phyloP scores from a whole-genome alignment of 371 early-diverging fungal genomes.

The Mortierella sp. region DNA sequence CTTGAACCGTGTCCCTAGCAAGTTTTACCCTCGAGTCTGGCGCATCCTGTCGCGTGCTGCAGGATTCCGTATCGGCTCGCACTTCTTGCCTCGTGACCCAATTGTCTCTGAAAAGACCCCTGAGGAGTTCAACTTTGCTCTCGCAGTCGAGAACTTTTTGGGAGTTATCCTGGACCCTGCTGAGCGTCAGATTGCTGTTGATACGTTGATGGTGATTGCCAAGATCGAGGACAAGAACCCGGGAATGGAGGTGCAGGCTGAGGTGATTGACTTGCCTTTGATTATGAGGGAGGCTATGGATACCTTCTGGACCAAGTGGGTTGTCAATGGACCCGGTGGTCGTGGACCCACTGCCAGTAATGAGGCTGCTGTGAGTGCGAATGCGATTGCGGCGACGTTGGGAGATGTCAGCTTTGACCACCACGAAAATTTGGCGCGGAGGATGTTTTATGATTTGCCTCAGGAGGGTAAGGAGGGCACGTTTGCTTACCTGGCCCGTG shows the following conservation, averaged over 20 bases:
- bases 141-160: constrained; percentile 83
- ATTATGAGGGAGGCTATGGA: constrained; percentile 78
- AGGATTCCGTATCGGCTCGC: constrained; percentile 70
- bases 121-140: constrained; percentile 86
- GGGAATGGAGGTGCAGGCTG: constrained; percentile 66
- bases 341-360: constrained; percentile 11
- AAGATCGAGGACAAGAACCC: constrained; percentile 77
- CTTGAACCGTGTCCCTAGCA: constrained; percentile 82
- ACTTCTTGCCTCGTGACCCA: constrained; percentile 82
- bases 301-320: constrained; percentile 81
- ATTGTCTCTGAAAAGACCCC: constrained; percentile 90
- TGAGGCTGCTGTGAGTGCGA: not conserved
- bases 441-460: constrained; percentile 87
- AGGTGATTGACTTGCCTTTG: constrained; percentile 68
- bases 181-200: constrained; percentile 87
- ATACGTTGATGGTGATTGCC: constrained; percentile 77
- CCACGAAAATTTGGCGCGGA: constrained; percentile 75
- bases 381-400: not conserved
- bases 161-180: constrained; percentile 84
- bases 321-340: constrained; percentile 59
- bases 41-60: constrained; percentile 73
- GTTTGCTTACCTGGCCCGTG: constrained; percentile 71
- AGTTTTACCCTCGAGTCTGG: constrained; percentile 89
- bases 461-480: constrained; percentile 79
- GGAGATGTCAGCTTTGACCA: constrained; percentile 66